Percentiles rank a stretch among this genome's conserved stretches.
phyloP scores from a whole-genome alignment of 805 yeast genomes.

The Kurtzmaniella fragi region DNA sequence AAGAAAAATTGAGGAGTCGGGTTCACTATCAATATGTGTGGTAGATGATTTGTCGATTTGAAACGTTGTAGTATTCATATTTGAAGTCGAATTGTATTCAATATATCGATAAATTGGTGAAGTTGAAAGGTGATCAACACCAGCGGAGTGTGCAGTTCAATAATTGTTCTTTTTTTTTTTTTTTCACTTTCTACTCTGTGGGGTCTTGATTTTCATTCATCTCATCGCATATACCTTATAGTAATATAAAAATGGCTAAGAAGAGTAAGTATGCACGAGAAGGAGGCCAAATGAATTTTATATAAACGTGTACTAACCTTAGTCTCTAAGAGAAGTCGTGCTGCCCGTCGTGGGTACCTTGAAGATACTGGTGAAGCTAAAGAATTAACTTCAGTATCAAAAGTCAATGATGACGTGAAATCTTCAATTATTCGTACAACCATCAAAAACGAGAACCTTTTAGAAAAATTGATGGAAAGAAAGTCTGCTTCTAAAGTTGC shows the following conservation, averaged over 20 bases:
- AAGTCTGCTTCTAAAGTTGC: slow-evolving; percentile 16
- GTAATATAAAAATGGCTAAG: slow-evolving; percentile 28
- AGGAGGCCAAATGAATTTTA: neutral
- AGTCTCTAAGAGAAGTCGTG: slow-evolving; percentile 68
- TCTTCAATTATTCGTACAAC: slow-evolving; percentile 64
- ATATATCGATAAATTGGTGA: too few species aligned
- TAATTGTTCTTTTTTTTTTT: neutral
- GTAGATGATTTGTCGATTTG: too few species aligned
- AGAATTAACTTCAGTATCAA: slow-evolving; percentile 48
- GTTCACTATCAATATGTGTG: too few species aligned
- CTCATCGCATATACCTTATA: too few species aligned
- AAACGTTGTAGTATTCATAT: too few species aligned
- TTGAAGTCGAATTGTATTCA: too few species aligned
- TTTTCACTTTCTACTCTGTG: neutral
- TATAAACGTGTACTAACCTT: slow-evolving; percentile 13
- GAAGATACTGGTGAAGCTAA: slow-evolving; percentile 42
- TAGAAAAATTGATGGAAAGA: slow-evolving; percentile 49
- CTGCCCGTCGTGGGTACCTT: slow-evolving; percentile 65
- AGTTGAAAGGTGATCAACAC: too few species aligned
- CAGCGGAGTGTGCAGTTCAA: too few species aligned
- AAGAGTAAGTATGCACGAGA: slow-evolving; percentile 25
- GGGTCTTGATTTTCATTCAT: too few species aligned
- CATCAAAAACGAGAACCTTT: slow-evolving; percentile 58
- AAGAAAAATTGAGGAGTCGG: too few species aligned
- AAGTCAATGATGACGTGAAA: slow-evolving; percentile 56